Conservation (phyloP, 2,329 filamentous ascomycete species). For the Escovopsis sp. region DNA sequence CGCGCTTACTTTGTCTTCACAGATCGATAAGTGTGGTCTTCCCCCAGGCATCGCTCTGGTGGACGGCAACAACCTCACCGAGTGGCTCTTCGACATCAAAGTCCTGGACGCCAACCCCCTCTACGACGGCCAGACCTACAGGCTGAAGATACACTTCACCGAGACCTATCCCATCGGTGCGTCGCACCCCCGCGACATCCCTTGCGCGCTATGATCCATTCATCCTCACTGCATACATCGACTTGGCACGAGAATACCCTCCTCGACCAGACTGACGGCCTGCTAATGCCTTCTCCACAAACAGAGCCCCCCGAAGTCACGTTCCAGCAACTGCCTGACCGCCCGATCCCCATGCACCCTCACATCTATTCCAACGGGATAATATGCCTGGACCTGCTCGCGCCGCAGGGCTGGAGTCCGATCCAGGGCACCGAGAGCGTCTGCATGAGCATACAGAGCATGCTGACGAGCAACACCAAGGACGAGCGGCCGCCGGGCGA, state of each 20-base stretch:
- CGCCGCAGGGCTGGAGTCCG: slow-evolving; percentile 79
- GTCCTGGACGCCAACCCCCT: slow-evolving; percentile 85
- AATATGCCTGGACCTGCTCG: slow-evolving; percentile 90
- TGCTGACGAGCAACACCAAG: slow-evolving; percentile 89
- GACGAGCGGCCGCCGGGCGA: slow-evolving; percentile 84
- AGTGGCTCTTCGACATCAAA: slow-evolving; percentile 85
- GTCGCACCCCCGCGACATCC: slow-evolving; percentile 5
- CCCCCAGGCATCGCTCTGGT: slow-evolving; percentile 65
- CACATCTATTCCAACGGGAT: slow-evolving; percentile 98
- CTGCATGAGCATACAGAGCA: slow-evolving; percentile 94
- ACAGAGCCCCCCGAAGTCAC: slow-evolving; percentile 88
- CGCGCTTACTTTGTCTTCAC: slow-evolving; percentile 8
- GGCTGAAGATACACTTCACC: slow-evolving; percentile 77
- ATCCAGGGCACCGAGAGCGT: slow-evolving; percentile 96
- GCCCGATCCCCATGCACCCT: slow-evolving; percentile 79
- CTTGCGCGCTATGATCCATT: neutral
- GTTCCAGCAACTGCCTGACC: slow-evolving; percentile 52
- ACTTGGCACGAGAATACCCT: too few species aligned
- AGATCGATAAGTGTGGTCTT: slow-evolving; percentile 39
- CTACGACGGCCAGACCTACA: slow-evolving; percentile 65
- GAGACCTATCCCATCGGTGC: slow-evolving; percentile 79
- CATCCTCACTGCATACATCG: too few species aligned
- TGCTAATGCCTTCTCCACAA: neutral
- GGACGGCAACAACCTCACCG: slow-evolving; percentile 54
- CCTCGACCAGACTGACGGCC: too few species aligned